These are phyloP conservation scores for Botrytis byssoidea DNA, from an alignment of 2,329 filamentous ascomycete species.

Conservation along the genomic window DNA sequence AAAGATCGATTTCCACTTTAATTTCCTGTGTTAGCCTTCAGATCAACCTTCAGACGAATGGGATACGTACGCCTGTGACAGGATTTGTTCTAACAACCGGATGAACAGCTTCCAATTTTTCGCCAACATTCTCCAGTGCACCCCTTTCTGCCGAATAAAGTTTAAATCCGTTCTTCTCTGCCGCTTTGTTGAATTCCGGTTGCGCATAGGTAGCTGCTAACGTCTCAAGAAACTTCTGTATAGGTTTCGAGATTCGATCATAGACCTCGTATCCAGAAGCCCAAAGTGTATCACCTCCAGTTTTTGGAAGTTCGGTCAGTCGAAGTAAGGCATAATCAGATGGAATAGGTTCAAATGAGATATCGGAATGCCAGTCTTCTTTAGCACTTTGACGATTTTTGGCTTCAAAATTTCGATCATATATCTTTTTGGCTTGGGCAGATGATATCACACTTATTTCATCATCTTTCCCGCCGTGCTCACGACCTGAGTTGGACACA, in stretches of 20 bases:
- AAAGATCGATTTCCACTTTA: conserved; percentile 52
- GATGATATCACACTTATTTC: conserved; percentile 66
- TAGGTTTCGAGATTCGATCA: conserved; percentile 57
- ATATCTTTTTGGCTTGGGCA: conserved; percentile 52
- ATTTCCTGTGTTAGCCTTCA: not conserved
- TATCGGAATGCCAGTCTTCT: conserved; percentile 60
- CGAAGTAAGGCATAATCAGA: conserved; percentile 57
- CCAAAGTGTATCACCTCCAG: conserved; percentile 57
- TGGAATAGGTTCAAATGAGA: conserved; percentile 63
- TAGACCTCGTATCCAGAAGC: conserved; percentile 67
- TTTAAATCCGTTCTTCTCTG: conserved; percentile 46
- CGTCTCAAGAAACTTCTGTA: conserved; percentile 57
- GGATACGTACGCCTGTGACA: conserved; percentile 45
- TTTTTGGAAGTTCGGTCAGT: conserved; percentile 35
- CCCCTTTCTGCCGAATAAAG: conserved; percentile 48
- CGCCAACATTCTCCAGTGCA: conserved; percentile 51
- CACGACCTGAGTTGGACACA: conserved; percentile 52
- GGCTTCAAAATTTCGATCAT: conserved; percentile 43
- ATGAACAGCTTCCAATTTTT: conserved; percentile 49
- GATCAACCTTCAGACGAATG: not conserved
- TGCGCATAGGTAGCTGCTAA: conserved; percentile 55
- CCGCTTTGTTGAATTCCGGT: conserved; percentile 51
- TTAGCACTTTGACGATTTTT: conserved; percentile 48
- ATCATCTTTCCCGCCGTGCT: conserved; percentile 54
- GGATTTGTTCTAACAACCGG: conserved; percentile 58